phyloP scores from a whole-genome alignment of 768 basidiomycete genomes.

The Serendipita sp. region DNA sequence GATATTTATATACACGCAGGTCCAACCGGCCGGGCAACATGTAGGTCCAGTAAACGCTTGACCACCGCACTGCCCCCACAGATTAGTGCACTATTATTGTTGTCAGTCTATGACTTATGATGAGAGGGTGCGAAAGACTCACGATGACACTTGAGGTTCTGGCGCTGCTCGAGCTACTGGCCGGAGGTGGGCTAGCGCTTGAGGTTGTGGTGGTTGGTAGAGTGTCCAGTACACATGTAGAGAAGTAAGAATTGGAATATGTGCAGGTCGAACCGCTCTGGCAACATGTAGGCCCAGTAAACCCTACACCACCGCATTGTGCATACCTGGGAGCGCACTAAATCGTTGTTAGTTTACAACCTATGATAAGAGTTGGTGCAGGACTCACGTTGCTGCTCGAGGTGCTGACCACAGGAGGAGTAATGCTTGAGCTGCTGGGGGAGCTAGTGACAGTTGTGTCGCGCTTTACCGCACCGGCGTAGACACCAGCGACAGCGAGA shows the following conservation, averaged over 20 bases:
- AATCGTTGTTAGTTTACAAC: not conserved
- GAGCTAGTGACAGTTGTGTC: too few relatives aligned
- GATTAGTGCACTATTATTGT: not conserved
- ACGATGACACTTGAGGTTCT: not conserved
- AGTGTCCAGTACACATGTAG: not conserved
- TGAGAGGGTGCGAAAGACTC: not conserved
- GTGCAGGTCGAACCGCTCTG: constrained; percentile 7
- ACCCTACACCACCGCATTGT: constrained; percentile 8
- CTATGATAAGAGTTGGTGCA: too few relatives aligned
- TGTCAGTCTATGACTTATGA: not conserved
- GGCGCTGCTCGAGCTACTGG: too few relatives aligned
- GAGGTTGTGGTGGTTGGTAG: too few relatives aligned
- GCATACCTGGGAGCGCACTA: not conserved
- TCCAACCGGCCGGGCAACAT: constrained; percentile 3
- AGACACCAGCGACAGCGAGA: not conserved
- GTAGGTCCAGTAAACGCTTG: not conserved
- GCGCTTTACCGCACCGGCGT: not conserved
- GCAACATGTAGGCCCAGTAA: constrained; percentile 7
- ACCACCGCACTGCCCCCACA: constrained; percentile 5
- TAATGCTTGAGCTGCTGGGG: too few relatives aligned
- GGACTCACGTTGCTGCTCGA: too few relatives aligned
- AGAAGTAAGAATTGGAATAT: not conserved
- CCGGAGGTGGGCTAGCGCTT: too few relatives aligned
- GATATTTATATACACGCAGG: constrained; percentile 1
- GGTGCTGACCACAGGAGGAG: too few relatives aligned